phyloP scores from a whole-genome alignment of 176 grass and related monocot genomes.

The Avena atlantica region DNA sequence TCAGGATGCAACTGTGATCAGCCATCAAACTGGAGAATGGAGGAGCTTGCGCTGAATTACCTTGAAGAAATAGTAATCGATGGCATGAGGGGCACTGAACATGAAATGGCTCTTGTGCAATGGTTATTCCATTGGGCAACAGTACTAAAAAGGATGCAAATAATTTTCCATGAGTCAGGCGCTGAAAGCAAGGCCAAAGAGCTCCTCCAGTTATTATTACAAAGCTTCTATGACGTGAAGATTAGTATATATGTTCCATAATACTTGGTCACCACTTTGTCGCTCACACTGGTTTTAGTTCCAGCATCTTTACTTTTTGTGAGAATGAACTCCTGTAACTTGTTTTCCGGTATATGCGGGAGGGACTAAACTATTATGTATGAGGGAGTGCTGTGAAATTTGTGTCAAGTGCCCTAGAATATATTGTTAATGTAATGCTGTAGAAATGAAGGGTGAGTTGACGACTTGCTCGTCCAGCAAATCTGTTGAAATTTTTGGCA shows the following conservation, averaged over 20 bases:
- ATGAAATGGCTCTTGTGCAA: conserved; percentile 8
- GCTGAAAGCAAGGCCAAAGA: conserved; percentile 12
- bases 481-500: too few relatives aligned
- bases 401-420: too few relatives aligned
- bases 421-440: too few relatives aligned
- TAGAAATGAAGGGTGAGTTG: too few relatives aligned
- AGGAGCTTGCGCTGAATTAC: not conserved
- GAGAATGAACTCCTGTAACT: not conserved
- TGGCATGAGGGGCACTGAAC: not conserved
- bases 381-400: too few relatives aligned
- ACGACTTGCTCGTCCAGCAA: too few relatives aligned
- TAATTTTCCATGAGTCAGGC: not conserved
- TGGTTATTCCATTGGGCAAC: conserved; percentile 1
- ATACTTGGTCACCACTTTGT: not conserved
- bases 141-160: not conserved
- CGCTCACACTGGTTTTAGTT: not conserved
- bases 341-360: too few relatives aligned
- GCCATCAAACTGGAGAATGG: not conserved
- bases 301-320: not conserved
- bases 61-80: conserved; percentile 6
- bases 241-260: not conserved
- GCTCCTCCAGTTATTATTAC: not conserved
- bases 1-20: not conserved
- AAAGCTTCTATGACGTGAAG: not conserved
- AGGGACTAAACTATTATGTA: too few relatives aligned